Conservation (phyloP, 805 yeast species). For the Teunomyces stri region DNA sequence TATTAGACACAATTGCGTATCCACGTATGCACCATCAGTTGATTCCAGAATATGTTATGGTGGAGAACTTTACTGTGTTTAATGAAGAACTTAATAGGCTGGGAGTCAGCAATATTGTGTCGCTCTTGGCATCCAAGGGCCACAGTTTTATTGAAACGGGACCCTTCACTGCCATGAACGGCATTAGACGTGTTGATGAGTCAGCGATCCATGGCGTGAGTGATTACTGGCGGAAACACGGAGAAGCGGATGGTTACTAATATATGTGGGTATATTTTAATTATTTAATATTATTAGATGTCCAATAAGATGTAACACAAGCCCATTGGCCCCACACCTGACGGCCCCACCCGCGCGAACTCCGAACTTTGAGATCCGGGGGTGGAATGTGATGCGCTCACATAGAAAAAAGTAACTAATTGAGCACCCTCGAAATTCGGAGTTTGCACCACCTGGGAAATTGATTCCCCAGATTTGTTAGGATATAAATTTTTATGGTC, state of each 20-base stretch:
- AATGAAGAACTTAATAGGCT: slow-evolving; percentile 27
- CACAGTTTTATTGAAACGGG: slow-evolving; percentile 36
- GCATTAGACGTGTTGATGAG: slow-evolving; percentile 42
- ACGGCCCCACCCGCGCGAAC: background rate
- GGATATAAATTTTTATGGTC: background rate
- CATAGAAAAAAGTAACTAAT: background rate
- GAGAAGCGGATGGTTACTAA: slow-evolving; percentile 61
- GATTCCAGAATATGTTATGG: slow-evolving; percentile 63
- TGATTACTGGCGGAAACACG: slow-evolving; percentile 89
- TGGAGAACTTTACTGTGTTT: slow-evolving; percentile 51
- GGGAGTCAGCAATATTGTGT: slow-evolving; percentile 25
- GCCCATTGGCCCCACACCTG: background rate
- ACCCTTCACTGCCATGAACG: slow-evolving; percentile 42
- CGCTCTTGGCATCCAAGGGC: slow-evolving; percentile 48
- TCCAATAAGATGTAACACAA: background rate
- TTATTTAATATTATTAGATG: background rate
- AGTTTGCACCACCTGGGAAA: slow-evolving; percentile 3
- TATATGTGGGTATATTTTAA: slow-evolving; percentile 1
- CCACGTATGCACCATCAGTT: slow-evolving; percentile 92
- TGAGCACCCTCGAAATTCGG: slow-evolving; percentile 2
- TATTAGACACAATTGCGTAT: slow-evolving; percentile 68
- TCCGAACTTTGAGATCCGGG: background rate
- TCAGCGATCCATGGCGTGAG: slow-evolving; percentile 67
- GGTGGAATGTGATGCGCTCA: background rate
- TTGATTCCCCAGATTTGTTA: slow-evolving; percentile 5